phyloP scores from a whole-genome alignment of 305 asterid genomes.

The Fraxinus greggii region DNA sequence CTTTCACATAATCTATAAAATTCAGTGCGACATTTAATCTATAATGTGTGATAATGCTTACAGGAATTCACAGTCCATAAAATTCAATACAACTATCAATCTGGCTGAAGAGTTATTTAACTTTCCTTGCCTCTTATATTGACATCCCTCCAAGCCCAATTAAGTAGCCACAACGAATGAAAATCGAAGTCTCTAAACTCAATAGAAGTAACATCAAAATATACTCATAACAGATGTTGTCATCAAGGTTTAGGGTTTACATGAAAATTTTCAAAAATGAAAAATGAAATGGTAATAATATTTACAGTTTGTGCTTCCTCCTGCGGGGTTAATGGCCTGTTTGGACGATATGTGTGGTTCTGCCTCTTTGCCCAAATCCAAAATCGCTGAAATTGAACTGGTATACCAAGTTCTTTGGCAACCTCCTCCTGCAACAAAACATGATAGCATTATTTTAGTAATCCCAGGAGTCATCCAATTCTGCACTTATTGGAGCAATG shows the following conservation, averaged over 20 bases:
- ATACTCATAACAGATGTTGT: not conserved
- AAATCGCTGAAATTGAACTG: conserved; percentile 71
- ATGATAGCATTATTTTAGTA: conserved; percentile 1
- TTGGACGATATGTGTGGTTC: conserved; percentile 79
- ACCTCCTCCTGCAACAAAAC: conserved; percentile 58
- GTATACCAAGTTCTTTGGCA: conserved; percentile 72
- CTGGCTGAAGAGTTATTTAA: not conserved
- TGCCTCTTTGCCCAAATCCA: conserved; percentile 89
- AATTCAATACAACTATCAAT: not conserved
- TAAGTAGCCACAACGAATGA: not conserved
- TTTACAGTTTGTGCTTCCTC: conserved; percentile 73
- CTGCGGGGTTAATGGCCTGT: conserved; percentile 65
- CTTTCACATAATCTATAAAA: not conserved
- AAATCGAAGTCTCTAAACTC: not conserved
- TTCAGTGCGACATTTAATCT: not conserved
- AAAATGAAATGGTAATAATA: conserved; percentile 6
- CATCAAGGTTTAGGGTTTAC: not conserved
- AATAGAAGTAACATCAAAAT: not conserved
- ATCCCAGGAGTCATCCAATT: not conserved
- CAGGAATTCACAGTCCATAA: not conserved
- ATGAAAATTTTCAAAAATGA: not conserved
- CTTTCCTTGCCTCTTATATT: not conserved
- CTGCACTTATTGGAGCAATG: not conserved
- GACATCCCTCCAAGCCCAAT: not conserved
- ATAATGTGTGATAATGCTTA: not conserved